phyloP scores from a whole-genome alignment of 2,329 filamentous ascomycete genomes.

The Aureobasidium sp. region DNA sequence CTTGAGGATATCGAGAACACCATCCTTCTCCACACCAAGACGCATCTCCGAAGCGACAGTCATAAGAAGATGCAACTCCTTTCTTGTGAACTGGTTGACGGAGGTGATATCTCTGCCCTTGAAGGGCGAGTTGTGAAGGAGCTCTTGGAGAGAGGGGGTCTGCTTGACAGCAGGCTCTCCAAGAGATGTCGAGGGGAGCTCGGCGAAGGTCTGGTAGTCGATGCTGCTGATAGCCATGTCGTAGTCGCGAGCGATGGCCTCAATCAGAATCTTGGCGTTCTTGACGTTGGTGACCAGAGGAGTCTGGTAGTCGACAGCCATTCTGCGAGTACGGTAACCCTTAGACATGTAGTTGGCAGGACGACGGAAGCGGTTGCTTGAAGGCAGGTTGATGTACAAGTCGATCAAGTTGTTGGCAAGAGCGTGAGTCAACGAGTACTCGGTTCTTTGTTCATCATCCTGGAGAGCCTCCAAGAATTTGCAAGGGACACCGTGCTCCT shows the following conservation, averaged over 20 bases:
- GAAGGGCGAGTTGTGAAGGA: constrained; percentile 75
- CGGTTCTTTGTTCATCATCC: constrained; percentile 77
- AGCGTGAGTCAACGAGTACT: constrained; percentile 95
- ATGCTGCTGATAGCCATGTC: constrained; percentile 72
- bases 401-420: constrained; percentile 97
- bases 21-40: constrained; percentile 83
- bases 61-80: constrained; percentile 87
- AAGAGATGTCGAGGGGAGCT: constrained; percentile 26
- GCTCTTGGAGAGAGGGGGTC: constrained; percentile 51
- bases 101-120: constrained; percentile 85
- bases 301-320: constrained; percentile 97
- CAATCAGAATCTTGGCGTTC: constrained; percentile 94
- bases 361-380: constrained; percentile 91
- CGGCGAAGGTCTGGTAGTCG: constrained; percentile 77
- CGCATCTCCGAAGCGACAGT: constrained; percentile 98
- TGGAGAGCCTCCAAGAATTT: constrained; percentile 85
- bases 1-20: constrained; percentile 76
- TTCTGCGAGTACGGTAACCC: constrained; percentile 90
- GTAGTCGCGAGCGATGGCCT: constrained; percentile 85
- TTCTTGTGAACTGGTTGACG: constrained; percentile 78
- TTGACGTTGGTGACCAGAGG: constrained; percentile 98
- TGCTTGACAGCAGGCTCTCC: constrained; percentile 35
- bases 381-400: constrained; percentile 98
- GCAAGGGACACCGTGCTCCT: constrained; percentile 83
- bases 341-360: constrained; percentile 98